Conservation (phyloP, 805 yeast genomes). For the Wickerhamiella siamensis region DNA sequence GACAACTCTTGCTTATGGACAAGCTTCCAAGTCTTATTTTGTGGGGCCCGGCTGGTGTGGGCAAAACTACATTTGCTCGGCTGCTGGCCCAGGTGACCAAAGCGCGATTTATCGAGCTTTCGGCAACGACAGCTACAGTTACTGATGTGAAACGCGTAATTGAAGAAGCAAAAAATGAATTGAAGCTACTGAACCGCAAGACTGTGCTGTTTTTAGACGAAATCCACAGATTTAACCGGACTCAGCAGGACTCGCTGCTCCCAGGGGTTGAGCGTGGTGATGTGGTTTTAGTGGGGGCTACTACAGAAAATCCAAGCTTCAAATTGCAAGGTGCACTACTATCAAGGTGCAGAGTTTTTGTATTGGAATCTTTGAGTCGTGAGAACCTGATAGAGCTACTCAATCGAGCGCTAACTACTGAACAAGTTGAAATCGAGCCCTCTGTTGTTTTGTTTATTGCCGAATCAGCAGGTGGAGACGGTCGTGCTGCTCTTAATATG, state of each 20-base stretch:
- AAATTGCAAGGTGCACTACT: conserved; percentile 68
- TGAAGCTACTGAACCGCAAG: conserved; percentile 42
- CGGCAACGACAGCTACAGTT: conserved; percentile 66
- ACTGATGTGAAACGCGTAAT: conserved; percentile 51
- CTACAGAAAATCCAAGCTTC: conserved; percentile 87
- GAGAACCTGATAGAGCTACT: conserved; percentile 42
- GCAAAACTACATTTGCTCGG: conserved; percentile 75
- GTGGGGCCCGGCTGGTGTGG: conserved; percentile 95
- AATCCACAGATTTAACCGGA: conserved; percentile 71
- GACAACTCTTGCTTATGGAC: conserved; percentile 43
- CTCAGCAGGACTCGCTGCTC: conserved; percentile 78
- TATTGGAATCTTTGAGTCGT: conserved; percentile 37
- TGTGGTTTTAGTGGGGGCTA: conserved; percentile 81
- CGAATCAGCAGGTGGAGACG: conserved; percentile 73
- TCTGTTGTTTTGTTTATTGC: conserved; percentile 56
- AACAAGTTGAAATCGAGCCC: conserved; percentile 33
- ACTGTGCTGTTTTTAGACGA: conserved; percentile 83
- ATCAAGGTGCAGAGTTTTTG: conserved; percentile 73
- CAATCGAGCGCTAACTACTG: conserved; percentile 34
- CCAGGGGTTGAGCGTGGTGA: conserved; percentile 77
- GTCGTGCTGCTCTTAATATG: conserved; percentile 66
- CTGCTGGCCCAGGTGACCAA: conserved; percentile 41
- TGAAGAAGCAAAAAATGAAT: conserved; percentile 37
- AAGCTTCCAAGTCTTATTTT: conserved; percentile 64
- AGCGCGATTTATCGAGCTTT: conserved; percentile 57